A percentile compares a stretch with the other conserved stretches of the same genome.
phyloP scores from a whole-genome alignment of 2,329 filamentous ascomycete genomes.

The Scedosporium apiospermum region DNA sequence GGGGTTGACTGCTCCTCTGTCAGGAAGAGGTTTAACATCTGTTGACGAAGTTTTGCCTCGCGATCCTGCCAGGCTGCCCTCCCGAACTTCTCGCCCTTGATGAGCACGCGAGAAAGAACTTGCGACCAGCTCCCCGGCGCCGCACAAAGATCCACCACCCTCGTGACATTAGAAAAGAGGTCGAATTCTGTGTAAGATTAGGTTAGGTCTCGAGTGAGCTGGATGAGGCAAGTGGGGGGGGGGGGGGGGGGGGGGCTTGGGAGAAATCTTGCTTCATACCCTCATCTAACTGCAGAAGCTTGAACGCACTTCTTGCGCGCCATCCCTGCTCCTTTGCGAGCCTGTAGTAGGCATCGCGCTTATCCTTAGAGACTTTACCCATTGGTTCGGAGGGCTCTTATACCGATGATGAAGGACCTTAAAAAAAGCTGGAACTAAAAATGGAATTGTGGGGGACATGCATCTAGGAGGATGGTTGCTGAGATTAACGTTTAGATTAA shows the following conservation, averaged over 20 bases:
- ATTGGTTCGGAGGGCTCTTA: conserved; percentile 33
- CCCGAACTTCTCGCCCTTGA: conserved; percentile 87
- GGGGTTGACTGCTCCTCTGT: neutral
- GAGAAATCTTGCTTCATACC: conserved; percentile 27
- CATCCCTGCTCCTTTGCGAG: conserved; percentile 98
- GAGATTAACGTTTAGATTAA: neutral
- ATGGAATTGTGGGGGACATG: neutral
- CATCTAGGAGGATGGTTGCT: no score
- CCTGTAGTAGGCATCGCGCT: conserved; percentile 94
- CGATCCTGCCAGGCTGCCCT: conserved; percentile 79
- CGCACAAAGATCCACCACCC: conserved; percentile 92
- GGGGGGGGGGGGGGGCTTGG: conserved; percentile 5
- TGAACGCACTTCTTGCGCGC: conserved; percentile 93
- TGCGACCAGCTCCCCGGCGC: conserved; percentile 97
- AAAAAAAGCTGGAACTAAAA: neutral
- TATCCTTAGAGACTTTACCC: conserved; percentile 98
- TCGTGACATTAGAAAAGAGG: conserved; percentile 78
- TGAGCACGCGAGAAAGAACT: conserved; percentile 84
- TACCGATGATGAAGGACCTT: neutral
- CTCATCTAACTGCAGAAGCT: conserved; percentile 89
- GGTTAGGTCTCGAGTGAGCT: neutral
- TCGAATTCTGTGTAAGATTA: conserved; percentile 66
- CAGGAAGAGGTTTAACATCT: conserved; percentile 46
- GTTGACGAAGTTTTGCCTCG: conserved; percentile 55
- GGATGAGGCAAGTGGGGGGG: conserved; percentile 7